These are phyloP conservation scores for Nannizziopsis barbatae DNA, from an alignment of 2,329 filamentous ascomycete species.

Conservation along the genomic window DNA sequence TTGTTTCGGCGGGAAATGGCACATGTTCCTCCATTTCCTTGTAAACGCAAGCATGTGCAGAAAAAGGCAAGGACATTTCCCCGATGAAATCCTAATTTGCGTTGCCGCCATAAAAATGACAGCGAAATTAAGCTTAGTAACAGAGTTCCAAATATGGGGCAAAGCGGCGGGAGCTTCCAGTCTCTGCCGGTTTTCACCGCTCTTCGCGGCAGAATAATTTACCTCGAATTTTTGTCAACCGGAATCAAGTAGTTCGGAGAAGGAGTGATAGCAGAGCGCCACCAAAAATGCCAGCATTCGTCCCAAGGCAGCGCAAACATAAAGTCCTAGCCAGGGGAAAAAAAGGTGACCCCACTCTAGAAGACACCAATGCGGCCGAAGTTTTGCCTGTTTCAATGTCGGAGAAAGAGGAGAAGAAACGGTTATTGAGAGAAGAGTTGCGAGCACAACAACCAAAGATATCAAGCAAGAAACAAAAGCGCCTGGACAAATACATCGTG, in stretches of 20 bases:
- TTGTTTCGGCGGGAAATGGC: slow-evolving; percentile 57
- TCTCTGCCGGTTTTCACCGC: slow-evolving; percentile 13
- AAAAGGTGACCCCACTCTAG: slow-evolving; percentile 16
- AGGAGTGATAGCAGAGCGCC: neutral
- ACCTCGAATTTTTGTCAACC: neutral
- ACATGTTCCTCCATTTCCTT: neutral
- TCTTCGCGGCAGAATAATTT: slow-evolving; percentile 15
- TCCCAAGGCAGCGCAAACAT: slow-evolving; percentile 49
- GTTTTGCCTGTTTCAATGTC: slow-evolving; percentile 38
- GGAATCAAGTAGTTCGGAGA: neutral
- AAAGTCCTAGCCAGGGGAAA: slow-evolving; percentile 32
- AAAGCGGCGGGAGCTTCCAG: neutral
- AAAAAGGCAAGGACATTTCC: no score
- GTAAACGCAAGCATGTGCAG: no score
- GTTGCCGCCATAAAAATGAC: no score
- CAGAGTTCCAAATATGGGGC: neutral
- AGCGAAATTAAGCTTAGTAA: no score
- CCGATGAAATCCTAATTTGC: no score
- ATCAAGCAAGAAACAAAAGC: slow-evolving; percentile 55
- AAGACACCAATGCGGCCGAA: slow-evolving; percentile 40
- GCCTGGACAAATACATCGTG: slow-evolving; percentile 58
- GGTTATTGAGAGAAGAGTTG: slow-evolving; percentile 44
- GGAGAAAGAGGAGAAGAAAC: slow-evolving; percentile 44
- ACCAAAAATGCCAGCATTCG: slow-evolving; percentile 37
- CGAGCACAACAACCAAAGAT: slow-evolving; percentile 45